These are phyloP conservation scores for Capsella rubella DNA, from an alignment of 441 rosid genomes.

Conservation along the genomic window DNA sequence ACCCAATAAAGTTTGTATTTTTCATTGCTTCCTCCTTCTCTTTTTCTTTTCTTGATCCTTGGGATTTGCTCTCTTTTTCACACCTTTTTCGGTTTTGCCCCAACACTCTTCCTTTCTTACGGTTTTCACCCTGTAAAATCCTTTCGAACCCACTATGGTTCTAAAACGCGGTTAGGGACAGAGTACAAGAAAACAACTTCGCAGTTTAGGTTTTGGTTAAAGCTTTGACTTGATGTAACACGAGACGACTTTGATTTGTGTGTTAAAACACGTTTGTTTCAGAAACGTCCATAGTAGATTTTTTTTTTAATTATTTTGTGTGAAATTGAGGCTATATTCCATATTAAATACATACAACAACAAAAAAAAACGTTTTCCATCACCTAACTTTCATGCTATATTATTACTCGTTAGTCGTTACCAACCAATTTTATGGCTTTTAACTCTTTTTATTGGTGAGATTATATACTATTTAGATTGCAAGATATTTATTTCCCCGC, in stretches of 20 bases:
- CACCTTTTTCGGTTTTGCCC: slow-evolving; percentile 11
- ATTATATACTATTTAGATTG: slow-evolving; percentile 5
- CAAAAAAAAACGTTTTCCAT: too few relatives aligned
- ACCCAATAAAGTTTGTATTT: slow-evolving; percentile 40
- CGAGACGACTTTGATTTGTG: slow-evolving; percentile 21
- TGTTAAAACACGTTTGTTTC: slow-evolving; percentile 5
- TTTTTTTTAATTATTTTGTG: too few relatives aligned
- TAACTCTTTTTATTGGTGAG: slow-evolving; percentile 26
- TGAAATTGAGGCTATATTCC: neutral
- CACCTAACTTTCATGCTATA: slow-evolving; percentile 25
- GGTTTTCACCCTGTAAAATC: neutral
- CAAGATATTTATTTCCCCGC: neutral
- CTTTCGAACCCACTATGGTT: neutral
- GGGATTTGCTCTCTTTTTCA: slow-evolving; percentile 37
- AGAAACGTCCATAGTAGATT: neutral
- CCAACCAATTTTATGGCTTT: slow-evolving; percentile 31
- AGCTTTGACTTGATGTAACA: slow-evolving; percentile 23
- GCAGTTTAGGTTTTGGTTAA: neutral
- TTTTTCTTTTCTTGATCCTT: slow-evolving; percentile 41
- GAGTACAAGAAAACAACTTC: too few relatives aligned
- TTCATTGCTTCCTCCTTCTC: neutral
- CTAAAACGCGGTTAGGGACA: neutral
- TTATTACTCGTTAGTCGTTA: slow-evolving; percentile 24
- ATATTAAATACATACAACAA: too few relatives aligned
- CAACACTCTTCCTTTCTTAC: slow-evolving; percentile 10